Evolutionary conservation across 2,329 filamentous ascomycete species (phyloP).

Genomic region (Neurospora crassa): DNA sequence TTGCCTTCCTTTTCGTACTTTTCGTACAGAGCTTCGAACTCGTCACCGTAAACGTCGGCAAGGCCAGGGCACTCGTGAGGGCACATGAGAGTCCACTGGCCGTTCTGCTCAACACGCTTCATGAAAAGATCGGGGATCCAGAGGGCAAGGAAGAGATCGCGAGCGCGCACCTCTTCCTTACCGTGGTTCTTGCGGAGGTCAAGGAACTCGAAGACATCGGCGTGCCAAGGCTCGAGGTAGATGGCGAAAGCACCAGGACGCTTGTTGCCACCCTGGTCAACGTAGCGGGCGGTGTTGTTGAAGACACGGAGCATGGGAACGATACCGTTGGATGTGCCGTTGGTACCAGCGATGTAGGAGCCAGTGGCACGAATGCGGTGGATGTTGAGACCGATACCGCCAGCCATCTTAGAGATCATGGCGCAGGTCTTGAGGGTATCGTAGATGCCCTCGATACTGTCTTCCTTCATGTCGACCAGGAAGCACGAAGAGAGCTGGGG

Average conservation of each 20-base stretch:
- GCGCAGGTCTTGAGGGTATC: slow-evolving; percentile 98
- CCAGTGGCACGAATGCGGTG: slow-evolving; percentile 96
- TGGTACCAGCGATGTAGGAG: slow-evolving; percentile 96
- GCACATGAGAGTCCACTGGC: slow-evolving; percentile 96
- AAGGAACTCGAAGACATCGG: slow-evolving; percentile 94
- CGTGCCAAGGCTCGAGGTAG: slow-evolving; percentile 98
- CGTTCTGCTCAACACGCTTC: slow-evolving; percentile 97
- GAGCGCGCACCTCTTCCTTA: slow-evolving; percentile 94
- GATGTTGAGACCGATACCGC: slow-evolving; percentile 92
- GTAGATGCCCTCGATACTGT: slow-evolving; percentile 98
- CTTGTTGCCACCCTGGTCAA: slow-evolving; percentile 99
- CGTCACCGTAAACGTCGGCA: slow-evolving; percentile 93
- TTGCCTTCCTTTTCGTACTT: slow-evolving; percentile 82
- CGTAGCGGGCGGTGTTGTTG: slow-evolving; percentile 98
- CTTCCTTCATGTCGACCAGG: slow-evolving; percentile 98
- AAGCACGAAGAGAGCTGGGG: slow-evolving; percentile 97
- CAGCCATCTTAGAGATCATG: slow-evolving; percentile 99
- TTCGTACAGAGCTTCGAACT: slow-evolving; percentile 92
- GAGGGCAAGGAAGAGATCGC: slow-evolving; percentile 93
- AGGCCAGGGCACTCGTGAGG: slow-evolving; percentile 92
- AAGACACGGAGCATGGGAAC: slow-evolving; percentile 97
- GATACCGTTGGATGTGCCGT: slow-evolving; percentile 95
- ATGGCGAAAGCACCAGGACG: slow-evolving; percentile 96
- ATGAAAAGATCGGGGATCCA: slow-evolving; percentile 99
- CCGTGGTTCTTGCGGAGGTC: slow-evolving; percentile 99